Evolutionary conservation across 2,329 filamentous ascomycete genomes (phyloP).

Genomic region (Penicillium crustosum): DNA sequence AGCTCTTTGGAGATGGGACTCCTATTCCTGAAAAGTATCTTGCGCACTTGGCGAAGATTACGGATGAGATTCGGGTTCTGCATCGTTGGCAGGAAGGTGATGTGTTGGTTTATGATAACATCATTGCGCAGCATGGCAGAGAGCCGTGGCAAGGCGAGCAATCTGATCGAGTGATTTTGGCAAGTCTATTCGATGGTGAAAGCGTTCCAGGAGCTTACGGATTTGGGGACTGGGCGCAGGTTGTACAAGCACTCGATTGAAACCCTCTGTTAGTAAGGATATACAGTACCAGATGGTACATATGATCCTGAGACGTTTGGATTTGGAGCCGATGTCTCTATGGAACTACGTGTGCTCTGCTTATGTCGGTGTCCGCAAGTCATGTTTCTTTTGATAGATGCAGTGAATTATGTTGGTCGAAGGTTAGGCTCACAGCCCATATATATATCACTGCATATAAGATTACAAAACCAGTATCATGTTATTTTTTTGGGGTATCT

Average conservation of each 20-base stretch:
- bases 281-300: too few species aligned
- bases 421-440: too few species aligned
- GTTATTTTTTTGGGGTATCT: neutral
- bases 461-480: neutral
- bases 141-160: slow-evolving; percentile 52
- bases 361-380: too few species aligned
- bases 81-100: slow-evolving; percentile 51
- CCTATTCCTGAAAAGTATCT: slow-evolving; percentile 51
- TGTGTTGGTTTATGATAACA: slow-evolving; percentile 52
- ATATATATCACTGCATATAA: neutral
- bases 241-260: slow-evolving; percentile 46
- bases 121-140: slow-evolving; percentile 52
- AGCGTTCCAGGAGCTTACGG: slow-evolving; percentile 48
- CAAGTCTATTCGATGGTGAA: slow-evolving; percentile 51
- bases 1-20: slow-evolving; percentile 49
- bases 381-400: too few species aligned
- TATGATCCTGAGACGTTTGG: too few species aligned
- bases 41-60: slow-evolving; percentile 44
- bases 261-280: too few species aligned
- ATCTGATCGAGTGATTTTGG: slow-evolving; percentile 48
- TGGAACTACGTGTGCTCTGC: too few species aligned
- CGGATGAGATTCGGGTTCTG: slow-evolving; percentile 51
- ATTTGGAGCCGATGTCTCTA: too few species aligned
- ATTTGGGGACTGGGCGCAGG: slow-evolving; percentile 47
- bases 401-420: too few species aligned